Evolutionary conservation across 768 basidiomycete species (phyloP), one percentile per base, ranked within the genome.

Genomic region (Hebeloma cylindrosporum): DNA sequence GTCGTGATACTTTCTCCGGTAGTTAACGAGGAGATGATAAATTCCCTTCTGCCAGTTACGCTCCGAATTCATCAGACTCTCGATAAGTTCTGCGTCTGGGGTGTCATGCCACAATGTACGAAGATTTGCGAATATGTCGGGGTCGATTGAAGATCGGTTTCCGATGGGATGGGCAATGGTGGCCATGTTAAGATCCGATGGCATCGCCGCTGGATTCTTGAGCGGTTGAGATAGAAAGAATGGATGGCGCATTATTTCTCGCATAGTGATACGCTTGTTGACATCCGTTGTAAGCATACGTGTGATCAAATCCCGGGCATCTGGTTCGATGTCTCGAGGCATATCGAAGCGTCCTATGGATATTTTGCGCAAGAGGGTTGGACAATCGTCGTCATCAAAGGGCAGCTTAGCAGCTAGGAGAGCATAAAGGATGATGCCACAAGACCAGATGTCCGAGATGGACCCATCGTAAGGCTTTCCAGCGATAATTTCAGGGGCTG

Each of bases 21-120:
- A 97, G 51, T 81, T 82, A 43, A 85, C 73, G n/a, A 99, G 74
- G 4, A 97, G 69, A 59, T 89, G 84, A 65, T 99, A 99, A 36
- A 98, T 88, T 0, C 90, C 91, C 67, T 99, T 97, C 63, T 98
- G 92, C 88, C 92, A 94, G 21, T 87, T 94, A 39, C 82, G 82
- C 43, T 83, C 80, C 40, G 69, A 57, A 56, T 75, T 82, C 59
- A 67, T 73, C 56, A 99, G 70, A 41, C 78, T 82, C 37, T 77
- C 73, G 37, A 83, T 72, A 43, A 98, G 82, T 22, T 86, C 82
- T 7, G 78, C 75, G 42, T 94, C 90, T 2, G 82, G 67, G 1
- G 81, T 79, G 7, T 80, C 88, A 45, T 86, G 82, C 93, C 93
- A 99, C n/a, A 99, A 73, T 3, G 92, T 93, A 53, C 80, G 82